Evolutionary conservation across 2,329 filamentous ascomycete genomes (phyloP).

Genomic region (Coniella lustricola): DNA sequence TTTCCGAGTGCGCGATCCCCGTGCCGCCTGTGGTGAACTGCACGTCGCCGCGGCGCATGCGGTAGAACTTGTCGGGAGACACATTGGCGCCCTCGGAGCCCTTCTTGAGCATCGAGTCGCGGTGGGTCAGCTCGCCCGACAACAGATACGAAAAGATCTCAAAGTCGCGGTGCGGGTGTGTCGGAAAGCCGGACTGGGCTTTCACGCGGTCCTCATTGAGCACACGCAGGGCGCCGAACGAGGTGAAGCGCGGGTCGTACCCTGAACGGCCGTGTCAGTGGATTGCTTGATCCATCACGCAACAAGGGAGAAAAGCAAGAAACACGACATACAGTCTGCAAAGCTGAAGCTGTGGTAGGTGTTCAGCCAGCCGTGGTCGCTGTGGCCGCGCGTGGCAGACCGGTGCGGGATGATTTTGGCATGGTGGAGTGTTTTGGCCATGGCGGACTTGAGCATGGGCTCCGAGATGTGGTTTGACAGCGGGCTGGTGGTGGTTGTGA

Average conservation of each 20-base stretch:
- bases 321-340: slow-evolving; percentile 45
- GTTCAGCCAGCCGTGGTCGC: slow-evolving; percentile 81
- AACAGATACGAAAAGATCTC: slow-evolving; percentile 88
- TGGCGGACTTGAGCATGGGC: slow-evolving; percentile 37
- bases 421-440: slow-evolving; percentile 57
- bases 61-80: slow-evolving; percentile 55
- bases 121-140: slow-evolving; percentile 79
- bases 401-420: slow-evolving; percentile 69
- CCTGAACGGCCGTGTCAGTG: background rate
- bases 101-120: slow-evolving; percentile 75
- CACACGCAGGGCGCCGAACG: slow-evolving; percentile 72
- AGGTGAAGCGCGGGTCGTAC: slow-evolving; percentile 59
- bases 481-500: background rate
- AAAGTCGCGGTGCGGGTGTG: slow-evolving; percentile 77
- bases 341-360: slow-evolving; percentile 84
- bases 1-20: slow-evolving; percentile 72
- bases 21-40: slow-evolving; percentile 88
- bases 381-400: slow-evolving; percentile 65
- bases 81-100: slow-evolving; percentile 47
- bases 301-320: background rate
- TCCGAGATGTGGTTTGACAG: background rate
- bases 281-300: too few relatives aligned
- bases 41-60: slow-evolving; percentile 72
- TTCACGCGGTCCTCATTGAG: slow-evolving; percentile 85
- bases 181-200: slow-evolving; percentile 69